Conservation (phyloP, 1,139 yeast species). For the Scheffersomyces lignicola region DNA sequence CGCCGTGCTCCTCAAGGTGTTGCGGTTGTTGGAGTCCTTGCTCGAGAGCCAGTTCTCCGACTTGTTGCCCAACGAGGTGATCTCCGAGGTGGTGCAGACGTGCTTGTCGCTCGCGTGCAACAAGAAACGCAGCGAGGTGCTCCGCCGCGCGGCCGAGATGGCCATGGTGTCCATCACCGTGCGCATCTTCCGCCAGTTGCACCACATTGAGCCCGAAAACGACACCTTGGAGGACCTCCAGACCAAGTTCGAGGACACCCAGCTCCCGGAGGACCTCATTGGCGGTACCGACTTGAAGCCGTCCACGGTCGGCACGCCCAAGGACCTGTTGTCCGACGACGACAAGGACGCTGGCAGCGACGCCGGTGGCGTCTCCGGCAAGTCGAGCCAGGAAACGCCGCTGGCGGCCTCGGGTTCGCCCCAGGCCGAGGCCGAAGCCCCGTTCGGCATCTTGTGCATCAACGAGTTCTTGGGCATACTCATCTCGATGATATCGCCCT, state of each 20-base stretch:
- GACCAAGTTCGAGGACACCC: conserved; percentile 34
- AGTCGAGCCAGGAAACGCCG: too few relatives aligned
- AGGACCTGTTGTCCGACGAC: conserved; percentile 9
- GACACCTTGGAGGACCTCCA: conserved; percentile 26
- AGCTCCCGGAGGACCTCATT: conserved; percentile 41
- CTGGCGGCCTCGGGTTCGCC: too few relatives aligned
- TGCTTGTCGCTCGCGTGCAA: conserved; percentile 92
- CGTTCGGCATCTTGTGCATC: conserved; percentile 68
- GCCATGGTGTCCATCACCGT: conserved; percentile 73
- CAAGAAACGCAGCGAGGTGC: conserved; percentile 85
- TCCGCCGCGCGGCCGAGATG: conserved; percentile 87
- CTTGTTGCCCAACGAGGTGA: conserved; percentile 73
- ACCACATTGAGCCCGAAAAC: conserved; percentile 53
- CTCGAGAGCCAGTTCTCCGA: conserved; percentile 65
- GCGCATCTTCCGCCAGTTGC: conserved; percentile 63
- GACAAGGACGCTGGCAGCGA: conserved; percentile 7
- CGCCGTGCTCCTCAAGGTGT: conserved; percentile 80
- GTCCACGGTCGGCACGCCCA: conserved; percentile 13
- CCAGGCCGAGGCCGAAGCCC: conserved; percentile 28
- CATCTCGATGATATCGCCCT: conserved; percentile 82
- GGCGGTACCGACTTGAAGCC: conserved; percentile 32
- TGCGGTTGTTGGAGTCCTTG: conserved; percentile 69
- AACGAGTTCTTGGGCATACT: conserved; percentile 72
- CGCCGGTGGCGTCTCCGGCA: conserved; percentile 6
- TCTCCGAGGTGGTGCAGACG: conserved; percentile 88